A percentile compares a stretch with the other conserved stretches of the same genome.
Evolutionary conservation across 345 rosid genomes (phyloP).

Genomic region (Populus davidiana): DNA sequence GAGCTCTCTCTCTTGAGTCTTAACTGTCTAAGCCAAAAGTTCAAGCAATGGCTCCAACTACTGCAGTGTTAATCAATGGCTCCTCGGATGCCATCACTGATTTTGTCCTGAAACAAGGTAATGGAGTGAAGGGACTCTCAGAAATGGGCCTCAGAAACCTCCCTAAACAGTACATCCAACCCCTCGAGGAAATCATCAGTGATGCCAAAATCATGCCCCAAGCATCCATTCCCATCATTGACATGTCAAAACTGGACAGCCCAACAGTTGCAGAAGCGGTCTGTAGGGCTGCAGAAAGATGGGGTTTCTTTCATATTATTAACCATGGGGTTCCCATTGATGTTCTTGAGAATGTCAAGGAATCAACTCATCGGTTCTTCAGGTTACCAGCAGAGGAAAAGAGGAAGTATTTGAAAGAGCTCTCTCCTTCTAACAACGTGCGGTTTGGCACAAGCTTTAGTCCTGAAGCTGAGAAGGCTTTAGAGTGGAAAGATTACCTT

Average conservation of each 20-base stretch:
- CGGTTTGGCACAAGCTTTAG: constrained; percentile 40
- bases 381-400: constrained; percentile 17
- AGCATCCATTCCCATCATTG: constrained; percentile 15
- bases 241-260: constrained; percentile 17
- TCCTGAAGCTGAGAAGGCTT: constrained; percentile 42
- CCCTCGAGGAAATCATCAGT: constrained; percentile 3
- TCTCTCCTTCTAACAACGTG: constrained; percentile 27
- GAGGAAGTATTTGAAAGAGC: constrained; percentile 12
- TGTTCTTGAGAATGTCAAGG: constrained; percentile 8
- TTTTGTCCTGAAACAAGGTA: constrained; percentile 18
- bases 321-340: constrained; percentile 17
- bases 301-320: constrained; percentile 18
- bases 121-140: constrained; percentile 25
- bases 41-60: constrained; percentile 11
- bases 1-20: too few species aligned
- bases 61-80: not conserved
- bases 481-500: constrained; percentile 55
- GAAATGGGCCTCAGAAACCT: constrained; percentile 16
- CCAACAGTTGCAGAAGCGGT: constrained; percentile 7
- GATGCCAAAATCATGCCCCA: not conserved
- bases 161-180: constrained; percentile 17
- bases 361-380: constrained; percentile 9
- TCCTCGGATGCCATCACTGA: constrained; percentile 11
- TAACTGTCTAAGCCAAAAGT: not conserved
- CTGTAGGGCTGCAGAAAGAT: constrained; percentile 21